These are phyloP conservation scores for Xylaria sp. DNA, from an alignment of 2,329 filamentous ascomycete genomes.

Conservation along the genomic window DNA sequence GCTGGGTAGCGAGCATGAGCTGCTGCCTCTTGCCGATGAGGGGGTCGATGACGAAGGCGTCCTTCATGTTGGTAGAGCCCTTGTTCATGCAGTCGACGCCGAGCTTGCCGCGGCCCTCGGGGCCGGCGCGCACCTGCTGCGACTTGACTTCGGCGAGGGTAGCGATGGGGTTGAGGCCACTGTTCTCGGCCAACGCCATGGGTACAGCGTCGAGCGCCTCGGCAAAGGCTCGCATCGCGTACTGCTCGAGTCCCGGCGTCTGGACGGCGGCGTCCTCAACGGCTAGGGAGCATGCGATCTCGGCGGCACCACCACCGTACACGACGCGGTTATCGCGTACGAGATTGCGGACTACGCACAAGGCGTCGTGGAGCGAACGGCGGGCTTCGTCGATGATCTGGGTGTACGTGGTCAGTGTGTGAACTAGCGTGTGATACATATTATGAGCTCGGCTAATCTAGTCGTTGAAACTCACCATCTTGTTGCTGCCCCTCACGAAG, in stretches of 20 bases:
- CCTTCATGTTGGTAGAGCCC: conserved; percentile 96
- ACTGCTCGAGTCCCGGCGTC: conserved; percentile 97
- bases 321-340: conserved; percentile 97
- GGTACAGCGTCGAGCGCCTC: conserved; percentile 93
- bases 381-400: conserved; percentile 99
- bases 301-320: conserved; percentile 94
- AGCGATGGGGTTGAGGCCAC: conserved; percentile 93
- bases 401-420: conserved; percentile 18
- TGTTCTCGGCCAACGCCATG: conserved; percentile 98
- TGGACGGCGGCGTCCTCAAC: conserved; percentile 95
- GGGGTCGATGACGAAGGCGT: conserved; percentile 97
- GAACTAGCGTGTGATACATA: background rate
- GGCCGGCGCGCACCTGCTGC: conserved; percentile 82
- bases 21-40: conserved; percentile 98
- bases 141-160: conserved; percentile 96
- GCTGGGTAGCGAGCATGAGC: conserved; percentile 92
- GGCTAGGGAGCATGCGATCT: conserved; percentile 95
- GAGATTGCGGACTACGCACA: conserved; percentile 96
- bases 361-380: conserved; percentile 94
- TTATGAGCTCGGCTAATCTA: background rate
- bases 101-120: conserved; percentile 66
- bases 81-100: conserved; percentile 98
- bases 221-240: conserved; percentile 97
- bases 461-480: conserved; percentile 76
- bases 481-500: conserved; percentile 97